Evolutionary conservation across 371 early-diverging fungal species (phyloP).

Genomic region (Dentiscutata heterogama): DNA sequence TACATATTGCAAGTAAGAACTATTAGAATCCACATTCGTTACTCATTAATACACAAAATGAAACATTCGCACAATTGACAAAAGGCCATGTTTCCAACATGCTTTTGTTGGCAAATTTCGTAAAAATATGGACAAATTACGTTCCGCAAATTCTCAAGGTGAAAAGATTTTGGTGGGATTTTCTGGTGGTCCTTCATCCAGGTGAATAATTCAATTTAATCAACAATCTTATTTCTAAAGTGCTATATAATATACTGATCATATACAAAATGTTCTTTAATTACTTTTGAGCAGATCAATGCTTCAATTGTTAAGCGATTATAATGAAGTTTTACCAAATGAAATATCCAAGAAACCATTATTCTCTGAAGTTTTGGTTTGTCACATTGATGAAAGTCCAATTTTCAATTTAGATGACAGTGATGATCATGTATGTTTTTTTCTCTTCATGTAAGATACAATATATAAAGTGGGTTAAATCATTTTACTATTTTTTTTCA

Average conservation of each 20-base stretch:
- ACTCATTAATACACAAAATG: neutral
- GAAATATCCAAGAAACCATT: conserved; percentile 64
- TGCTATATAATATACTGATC: neutral
- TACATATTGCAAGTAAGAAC: conserved; percentile 78
- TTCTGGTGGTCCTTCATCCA: conserved; percentile 87
- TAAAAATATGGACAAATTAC: conserved; percentile 65
- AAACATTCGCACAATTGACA: neutral
- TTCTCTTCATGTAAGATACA: neutral
- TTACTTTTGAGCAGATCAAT: conserved; percentile 59
- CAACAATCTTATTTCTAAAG: too few relatives aligned
- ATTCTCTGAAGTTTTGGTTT: conserved; percentile 67
- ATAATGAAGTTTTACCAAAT: conserved; percentile 61
- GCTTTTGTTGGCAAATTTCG: conserved; percentile 76
- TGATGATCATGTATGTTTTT: neutral
- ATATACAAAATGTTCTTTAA: neutral
- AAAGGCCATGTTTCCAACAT: conserved; percentile 70
- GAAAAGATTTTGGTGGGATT: conserved; percentile 80
- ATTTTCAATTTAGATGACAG: conserved; percentile 55
- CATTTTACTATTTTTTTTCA: too few relatives aligned
- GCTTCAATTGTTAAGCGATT: conserved; percentile 68
- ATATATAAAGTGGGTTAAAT: too few relatives aligned
- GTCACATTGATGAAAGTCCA: conserved; percentile 80
- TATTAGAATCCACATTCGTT: neutral
- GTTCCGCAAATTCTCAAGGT: conserved; percentile 46
- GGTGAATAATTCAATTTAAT: conserved; percentile 56